phyloP scores from a whole-genome alignment of 768 basidiomycete species.

The Rhizopogon salebrosus region DNA sequence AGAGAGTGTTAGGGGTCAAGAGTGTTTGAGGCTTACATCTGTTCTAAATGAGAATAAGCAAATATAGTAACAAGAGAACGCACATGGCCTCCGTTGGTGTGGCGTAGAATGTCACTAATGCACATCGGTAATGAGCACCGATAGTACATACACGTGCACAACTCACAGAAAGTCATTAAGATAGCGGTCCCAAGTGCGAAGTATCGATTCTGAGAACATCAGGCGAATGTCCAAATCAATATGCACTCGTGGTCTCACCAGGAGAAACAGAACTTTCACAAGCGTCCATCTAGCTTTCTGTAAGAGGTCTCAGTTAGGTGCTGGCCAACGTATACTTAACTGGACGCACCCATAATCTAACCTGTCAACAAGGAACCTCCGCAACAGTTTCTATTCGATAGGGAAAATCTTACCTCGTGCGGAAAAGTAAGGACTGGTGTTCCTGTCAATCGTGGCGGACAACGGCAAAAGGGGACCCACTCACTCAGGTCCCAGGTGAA shows the following conservation, averaged over 20 bases:
- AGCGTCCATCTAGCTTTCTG: conserved; percentile 1
- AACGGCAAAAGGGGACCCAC: background rate
- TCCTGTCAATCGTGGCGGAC: background rate
- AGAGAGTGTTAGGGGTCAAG: background rate
- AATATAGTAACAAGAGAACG: background rate
- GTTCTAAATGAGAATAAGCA: background rate
- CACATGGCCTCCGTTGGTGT: background rate
- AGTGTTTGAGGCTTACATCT: background rate
- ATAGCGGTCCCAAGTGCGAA: conserved; percentile 2
- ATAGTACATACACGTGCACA: background rate
- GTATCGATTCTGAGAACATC: conserved; percentile 1
- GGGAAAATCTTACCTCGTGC: conserved; percentile 2
- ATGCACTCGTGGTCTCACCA: background rate
- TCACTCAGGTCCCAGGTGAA: conserved; percentile 3
- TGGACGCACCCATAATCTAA: conserved; percentile 4
- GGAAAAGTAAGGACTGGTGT: background rate
- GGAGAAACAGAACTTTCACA: background rate
- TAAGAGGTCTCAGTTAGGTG: background rate
- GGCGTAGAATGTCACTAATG: background rate
- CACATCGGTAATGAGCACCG: background rate
- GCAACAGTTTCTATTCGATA: too few relatives aligned
- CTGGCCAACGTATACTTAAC: too few relatives aligned
- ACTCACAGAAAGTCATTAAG: conserved; percentile 1
- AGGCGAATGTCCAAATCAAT: background rate
- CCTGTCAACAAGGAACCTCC: background rate